phyloP scores from a whole-genome alignment of 768 basidiomycete species.

The Scleroderma bovista region DNA sequence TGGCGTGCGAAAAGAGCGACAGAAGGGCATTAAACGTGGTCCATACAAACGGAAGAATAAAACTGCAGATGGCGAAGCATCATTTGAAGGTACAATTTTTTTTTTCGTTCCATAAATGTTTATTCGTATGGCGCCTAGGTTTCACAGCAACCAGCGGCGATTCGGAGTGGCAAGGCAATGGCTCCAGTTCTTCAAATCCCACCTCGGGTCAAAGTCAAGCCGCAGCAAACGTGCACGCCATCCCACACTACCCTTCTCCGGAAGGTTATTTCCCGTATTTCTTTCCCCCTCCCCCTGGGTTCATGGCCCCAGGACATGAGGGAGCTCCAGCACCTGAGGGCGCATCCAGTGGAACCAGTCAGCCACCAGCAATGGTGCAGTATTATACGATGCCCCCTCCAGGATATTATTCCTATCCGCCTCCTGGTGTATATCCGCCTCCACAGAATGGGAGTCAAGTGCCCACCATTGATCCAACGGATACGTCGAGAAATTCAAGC shows the following conservation, averaged over 20 bases:
- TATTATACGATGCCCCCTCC: conserved; percentile 36
- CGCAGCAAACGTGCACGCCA: conserved; percentile 21
- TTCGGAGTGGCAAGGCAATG: conserved; percentile 29
- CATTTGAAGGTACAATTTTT: conserved; percentile 17
- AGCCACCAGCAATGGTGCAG: conserved; percentile 27
- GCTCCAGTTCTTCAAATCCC: conserved; percentile 11
- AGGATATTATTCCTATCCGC: conserved; percentile 34
- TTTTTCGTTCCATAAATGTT: conserved; percentile 3
- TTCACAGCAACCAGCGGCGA: conserved; percentile 21
- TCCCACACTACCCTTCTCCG: conserved; percentile 30
- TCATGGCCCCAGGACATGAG: conserved; percentile 35
- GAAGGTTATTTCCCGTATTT: conserved; percentile 42
- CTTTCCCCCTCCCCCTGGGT: conserved; percentile 39
- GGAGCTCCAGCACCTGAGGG: conserved; percentile 30
- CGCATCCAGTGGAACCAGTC: conserved; percentile 22
- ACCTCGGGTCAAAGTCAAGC: conserved; percentile 9
- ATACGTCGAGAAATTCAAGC: conserved; percentile 20
- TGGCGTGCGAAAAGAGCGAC: conserved; percentile 59
- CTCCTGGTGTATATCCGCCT: conserved; percentile 28
- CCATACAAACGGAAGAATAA: conserved; percentile 53
- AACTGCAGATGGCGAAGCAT: conserved; percentile 12
- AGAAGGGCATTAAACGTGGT: conserved; percentile 53
- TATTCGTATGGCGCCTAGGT: conserved; percentile 10
- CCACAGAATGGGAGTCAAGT: conserved; percentile 21
- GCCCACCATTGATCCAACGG: conserved; percentile 21